Base-by-base conservation (phyloP, 768 basidiomycete genomes). In the Dendrothele bispora region DNA sequence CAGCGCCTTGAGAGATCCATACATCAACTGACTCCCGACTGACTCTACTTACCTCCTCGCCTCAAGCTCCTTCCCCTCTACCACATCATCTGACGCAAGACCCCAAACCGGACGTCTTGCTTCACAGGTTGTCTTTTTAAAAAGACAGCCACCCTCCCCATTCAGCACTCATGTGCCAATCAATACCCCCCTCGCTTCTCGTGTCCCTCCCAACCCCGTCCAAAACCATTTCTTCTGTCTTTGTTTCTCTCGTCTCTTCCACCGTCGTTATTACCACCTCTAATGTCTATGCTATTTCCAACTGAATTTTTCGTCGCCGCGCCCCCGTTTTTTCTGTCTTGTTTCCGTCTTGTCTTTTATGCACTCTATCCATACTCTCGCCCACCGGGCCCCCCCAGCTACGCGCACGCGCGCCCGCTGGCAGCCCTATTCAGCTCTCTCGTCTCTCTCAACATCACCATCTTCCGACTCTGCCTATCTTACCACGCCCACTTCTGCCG, bases 381-480 rank as follows among this genome's bases (percentile, higher is more conserved):
- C 87, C 71, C 86, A 87, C 62, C 71, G 87, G 73, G 86, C 84
- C 30, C 80, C 83, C 36, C 79, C 83, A 18, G 77, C 81, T 1
- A 72, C 86, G 49, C 82, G 87, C 56, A 70, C 83, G 41, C 72
- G 85, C 63, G 72, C 83, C 57, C 84, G 89, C 57, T 91, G 88
- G 88, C 89, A 90, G 69, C 88, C 88, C 55, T 91, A 90, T 65
- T 68, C 72, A 54, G 62, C 80, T 43, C 64, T 74, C 45, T 61
- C 67, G 45, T 67, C 67, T 37, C 43, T 66, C 44, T 58, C 76
- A 36, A 51, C 50, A 18, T 66, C 73, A 21, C 65, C 63, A 37
- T 68, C 71, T 21, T 57, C 62, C 42, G 64, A 64, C 41, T 61
- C 70, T 48, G 63, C 74, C 50, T 79, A 74, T 72, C 72, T 81